phyloP scores from a whole-genome alignment of 768 basidiomycete species.

The button mushroom (Agaricus bisporus) region DNA sequence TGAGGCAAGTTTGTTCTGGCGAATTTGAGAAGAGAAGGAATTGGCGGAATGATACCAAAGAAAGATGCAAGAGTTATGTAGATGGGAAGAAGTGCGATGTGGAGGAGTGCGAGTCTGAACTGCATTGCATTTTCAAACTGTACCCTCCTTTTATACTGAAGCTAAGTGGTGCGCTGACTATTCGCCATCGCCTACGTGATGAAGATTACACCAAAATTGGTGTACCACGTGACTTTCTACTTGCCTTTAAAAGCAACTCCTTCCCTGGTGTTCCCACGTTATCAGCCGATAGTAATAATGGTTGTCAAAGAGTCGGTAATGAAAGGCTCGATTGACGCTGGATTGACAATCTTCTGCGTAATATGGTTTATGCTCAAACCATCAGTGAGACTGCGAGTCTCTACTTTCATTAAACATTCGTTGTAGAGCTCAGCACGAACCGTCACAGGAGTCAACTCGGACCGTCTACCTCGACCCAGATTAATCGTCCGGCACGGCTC shows the following conservation, averaged over 20 bases:
- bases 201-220: background rate
- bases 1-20: constrained; percentile 27
- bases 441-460: too few relatives aligned
- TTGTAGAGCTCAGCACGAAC: too few relatives aligned
- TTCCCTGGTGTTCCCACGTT: background rate
- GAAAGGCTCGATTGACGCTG: background rate
- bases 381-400: too few relatives aligned
- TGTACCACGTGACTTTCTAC: background rate
- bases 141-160: background rate
- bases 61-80: constrained; percentile 37
- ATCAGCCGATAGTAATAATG: background rate
- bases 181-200: background rate
- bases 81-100: constrained; percentile 31
- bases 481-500: too few relatives aligned
- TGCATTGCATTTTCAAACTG: constrained; percentile 20
- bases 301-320: too few relatives aligned
- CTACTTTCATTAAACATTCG: too few relatives aligned
- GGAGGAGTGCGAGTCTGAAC: constrained; percentile 24
- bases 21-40: constrained; percentile 33
- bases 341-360: background rate
- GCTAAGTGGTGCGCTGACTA: background rate
- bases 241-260: background rate
- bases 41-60: constrained; percentile 25
- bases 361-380: background rate
- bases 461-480: too few relatives aligned